Base-by-base conservation (phyloP, 2,329 filamentous ascomycete species). In the Claviceps lovelessii region DNA sequence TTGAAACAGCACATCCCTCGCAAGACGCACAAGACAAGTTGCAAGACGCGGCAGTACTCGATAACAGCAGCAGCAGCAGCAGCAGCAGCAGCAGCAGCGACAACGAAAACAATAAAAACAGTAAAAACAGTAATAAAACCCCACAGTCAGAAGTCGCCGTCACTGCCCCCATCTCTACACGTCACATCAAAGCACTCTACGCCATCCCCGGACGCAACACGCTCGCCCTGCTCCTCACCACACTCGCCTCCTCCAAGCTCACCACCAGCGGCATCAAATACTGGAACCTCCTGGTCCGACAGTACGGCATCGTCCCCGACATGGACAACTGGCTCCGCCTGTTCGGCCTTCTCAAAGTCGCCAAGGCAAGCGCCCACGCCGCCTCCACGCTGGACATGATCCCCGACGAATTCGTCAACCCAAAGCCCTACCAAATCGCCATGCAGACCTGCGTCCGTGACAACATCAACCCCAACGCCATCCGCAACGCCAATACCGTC, bases 401-500 rank as follows among this genome's bases (percentile, higher is more conserved):
- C 62, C 79, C 78, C 2, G 62, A 63, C 28, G 62, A 70, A 7
- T 61, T 73, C 57, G 64, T 78, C 44, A 68, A 65, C 55, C 61
- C 64, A 39, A 78, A 77, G 56, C 81, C 81, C 10, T 88, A 90
- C 70, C 79, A 80, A 53, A 78, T 88, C 49, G 88, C 85, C 54
- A 81, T 96, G 73, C 77, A 78, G 58, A 76, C 81, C 5, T 95
- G 90, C 67, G 72, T 81, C 29, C 79, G 84, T 55, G 89, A 96
- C 72, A 85, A 83, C 63, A 82, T 83, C 54, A 95, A 94, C 66
- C 74, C 67, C n/a, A 78, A 84, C 53, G 79, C 80, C 28, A 78
- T 95, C 59, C 69, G 73, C 3, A 76, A 85, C 59, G 85, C 87
- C 5, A 80, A 74, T 52, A 68, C 73, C 52, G 73, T 95, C 31